Evolutionary conservation across 1,139 yeast genomes (phyloP), one percentile per base, ranked within the genome.

Genomic region (Saccharomyces hybrid): DNA sequence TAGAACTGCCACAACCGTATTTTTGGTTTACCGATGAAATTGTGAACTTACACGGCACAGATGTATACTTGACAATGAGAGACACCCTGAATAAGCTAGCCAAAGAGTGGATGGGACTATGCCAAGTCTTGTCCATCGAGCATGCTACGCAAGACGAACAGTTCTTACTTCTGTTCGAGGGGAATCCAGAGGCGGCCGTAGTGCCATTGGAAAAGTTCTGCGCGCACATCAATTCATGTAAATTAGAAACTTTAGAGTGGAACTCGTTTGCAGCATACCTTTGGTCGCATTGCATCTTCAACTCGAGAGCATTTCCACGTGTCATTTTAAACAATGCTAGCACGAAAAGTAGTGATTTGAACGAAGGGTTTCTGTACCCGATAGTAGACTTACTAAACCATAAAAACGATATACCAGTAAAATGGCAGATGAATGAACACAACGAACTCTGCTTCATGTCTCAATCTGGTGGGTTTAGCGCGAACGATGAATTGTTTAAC

Each of bases 341-440:
- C 1, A 53, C 61, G n/a, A 62, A 62, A 2, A 60, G 60, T 1
- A 53, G 61, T 27, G 71, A 75, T 54, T 60, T 70, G 7, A 79
- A 80, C 53, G 81, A 81, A 58, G 88, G 86, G 2, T 84, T 89
- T 73, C 73, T 91, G 51, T 69, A 87, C 31, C 98, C 98, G 0
- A 67, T 90, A 6, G 78, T 89, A 25, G 98, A 90, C 65, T 71
- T 88, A 16, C 70, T 90, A 53, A 91, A 91, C 64, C 96, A 88
- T 67, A 73, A 78, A 54, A 82, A 84, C 29, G 73, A 70, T 28
- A 75, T 84, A 0, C 72, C 78, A n/a, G 90, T 89, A 1, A 74
- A 76, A 32, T 90, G 97, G 97, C 70, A 65, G 42, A 38, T 38
- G 42, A 38, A 38, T 38, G 42, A 38, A 38, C 8, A 38, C 13